A percentile compares a stretch with the other conserved stretches of the same genome.
Evolutionary conservation across 108 stramenopile species (phyloP).

Genomic region (Nitzschia sp.): DNA sequence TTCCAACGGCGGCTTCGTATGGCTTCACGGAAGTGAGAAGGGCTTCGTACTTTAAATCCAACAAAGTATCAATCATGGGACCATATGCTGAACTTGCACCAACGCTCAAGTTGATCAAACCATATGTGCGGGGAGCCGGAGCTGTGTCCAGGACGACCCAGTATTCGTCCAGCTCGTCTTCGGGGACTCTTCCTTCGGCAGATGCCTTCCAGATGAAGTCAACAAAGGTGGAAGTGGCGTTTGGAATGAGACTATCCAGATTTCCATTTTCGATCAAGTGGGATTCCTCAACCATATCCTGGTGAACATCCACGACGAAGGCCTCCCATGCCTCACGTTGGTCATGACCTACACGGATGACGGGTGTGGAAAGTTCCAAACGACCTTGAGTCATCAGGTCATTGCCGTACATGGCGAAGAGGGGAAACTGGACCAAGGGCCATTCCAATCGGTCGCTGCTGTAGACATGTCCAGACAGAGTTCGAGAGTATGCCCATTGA

Average conservation of each 20-base stretch:
- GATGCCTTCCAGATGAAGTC: not conserved
- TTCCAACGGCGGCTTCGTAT: not conserved
- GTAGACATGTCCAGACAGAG: not conserved
- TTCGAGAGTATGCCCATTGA: not conserved
- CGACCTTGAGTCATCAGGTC: too few species aligned
- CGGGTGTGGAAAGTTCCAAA: not conserved
- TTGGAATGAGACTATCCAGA: not conserved
- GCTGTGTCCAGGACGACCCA: not conserved
- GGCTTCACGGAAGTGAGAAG: not conserved
- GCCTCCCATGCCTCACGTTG: not conserved
- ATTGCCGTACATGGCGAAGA: not conserved
- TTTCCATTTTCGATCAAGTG: conserved; percentile 15
- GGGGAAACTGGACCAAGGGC: not conserved
- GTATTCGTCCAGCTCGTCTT: not conserved
- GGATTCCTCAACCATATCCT: not conserved
- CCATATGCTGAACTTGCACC: not conserved
- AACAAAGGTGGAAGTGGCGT: not conserved
- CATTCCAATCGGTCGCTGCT: not conserved
- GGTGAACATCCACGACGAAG: not conserved
- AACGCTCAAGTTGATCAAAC: conserved; percentile 12
- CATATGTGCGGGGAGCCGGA: conserved; percentile 1
- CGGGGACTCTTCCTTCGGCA: not conserved
- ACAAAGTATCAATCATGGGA: not conserved
- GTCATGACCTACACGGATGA: not conserved
- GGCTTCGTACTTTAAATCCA: not conserved